A percentile compares a stretch with the other conserved stretches of the same genome.
Evolutionary conservation across 352 stramenopile species (phyloP).

Genomic region (Lagenidium giganteum): DNA sequence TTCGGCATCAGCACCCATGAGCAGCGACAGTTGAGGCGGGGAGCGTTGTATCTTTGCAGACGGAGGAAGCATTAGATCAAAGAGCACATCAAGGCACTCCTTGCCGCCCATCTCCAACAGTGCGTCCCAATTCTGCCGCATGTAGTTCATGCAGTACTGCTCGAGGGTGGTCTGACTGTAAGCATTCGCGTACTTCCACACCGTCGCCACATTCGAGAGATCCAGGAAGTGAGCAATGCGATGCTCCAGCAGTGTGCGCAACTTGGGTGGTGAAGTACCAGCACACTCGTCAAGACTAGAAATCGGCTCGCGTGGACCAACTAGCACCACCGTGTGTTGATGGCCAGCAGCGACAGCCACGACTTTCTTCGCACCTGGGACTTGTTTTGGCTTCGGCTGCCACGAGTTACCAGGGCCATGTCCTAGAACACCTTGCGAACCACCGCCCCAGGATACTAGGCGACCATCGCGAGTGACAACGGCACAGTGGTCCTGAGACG

Average conservation of each 20-base stretch:
- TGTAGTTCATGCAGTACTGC: constrained; percentile 50
- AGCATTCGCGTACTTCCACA: constrained; percentile 57
- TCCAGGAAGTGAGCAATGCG: constrained; percentile 47
- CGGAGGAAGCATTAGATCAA: constrained; percentile 64
- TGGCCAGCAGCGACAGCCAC: constrained; percentile 57
- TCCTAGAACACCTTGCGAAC: constrained; percentile 59
- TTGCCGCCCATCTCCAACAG: constrained; percentile 56
- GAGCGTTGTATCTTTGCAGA: no score
- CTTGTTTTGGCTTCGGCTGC: constrained; percentile 75
- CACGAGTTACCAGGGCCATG: constrained; percentile 70
- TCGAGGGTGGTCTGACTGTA: constrained; percentile 40
- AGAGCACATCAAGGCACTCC: constrained; percentile 55
- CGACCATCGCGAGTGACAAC: constrained; percentile 59
- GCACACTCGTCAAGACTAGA: not conserved
- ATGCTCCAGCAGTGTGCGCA: constrained; percentile 40
- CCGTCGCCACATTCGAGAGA: constrained; percentile 45
- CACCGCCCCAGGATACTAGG: constrained; percentile 73
- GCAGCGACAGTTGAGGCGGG: constrained; percentile 15
- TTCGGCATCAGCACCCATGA: constrained; percentile 2
- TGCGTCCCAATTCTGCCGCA: constrained; percentile 69
- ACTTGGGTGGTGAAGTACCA: constrained; percentile 6
- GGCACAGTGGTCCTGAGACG: constrained; percentile 73
- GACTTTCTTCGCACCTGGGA: constrained; percentile 68
- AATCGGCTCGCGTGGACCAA: constrained; percentile 39
- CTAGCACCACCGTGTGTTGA: constrained; percentile 69